phyloP scores from a whole-genome alignment of 2,329 filamentous ascomycete genomes.

The Amesomyces nigricolor region DNA sequence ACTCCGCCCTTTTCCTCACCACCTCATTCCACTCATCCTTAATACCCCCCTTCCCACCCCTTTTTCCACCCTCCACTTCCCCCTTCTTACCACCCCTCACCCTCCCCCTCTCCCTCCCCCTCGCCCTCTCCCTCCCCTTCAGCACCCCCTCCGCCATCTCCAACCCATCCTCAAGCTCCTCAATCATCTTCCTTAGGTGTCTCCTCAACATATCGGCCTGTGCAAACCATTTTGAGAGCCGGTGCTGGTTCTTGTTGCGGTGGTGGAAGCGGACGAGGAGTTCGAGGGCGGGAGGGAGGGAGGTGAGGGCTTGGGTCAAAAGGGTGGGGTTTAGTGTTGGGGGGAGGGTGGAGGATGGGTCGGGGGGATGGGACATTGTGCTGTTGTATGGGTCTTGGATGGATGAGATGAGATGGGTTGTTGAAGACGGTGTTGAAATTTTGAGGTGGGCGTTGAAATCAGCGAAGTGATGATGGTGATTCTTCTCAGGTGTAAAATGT shows the following conservation, averaged over 20 bases:
- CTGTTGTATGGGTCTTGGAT: neutral
- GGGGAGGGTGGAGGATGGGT: neutral
- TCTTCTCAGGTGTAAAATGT: too few species aligned
- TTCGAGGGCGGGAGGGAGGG: constrained; percentile 39
- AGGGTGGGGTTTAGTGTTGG: neutral
- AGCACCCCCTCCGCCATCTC: constrained; percentile 4
- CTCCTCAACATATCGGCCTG: constrained; percentile 68
- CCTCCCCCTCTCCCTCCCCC: constrained; percentile 15
- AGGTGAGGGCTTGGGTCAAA: constrained; percentile 5
- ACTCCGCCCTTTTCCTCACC: constrained; percentile 30
- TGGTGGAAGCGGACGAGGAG: constrained; percentile 69
- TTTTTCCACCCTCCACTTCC: neutral
- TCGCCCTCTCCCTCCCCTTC: neutral
- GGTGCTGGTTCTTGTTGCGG: constrained; percentile 90
- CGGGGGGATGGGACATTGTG: neutral
- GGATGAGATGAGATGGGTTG: too few species aligned
- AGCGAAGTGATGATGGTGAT: too few species aligned
- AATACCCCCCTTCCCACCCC: neutral
- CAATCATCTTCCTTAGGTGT: constrained; percentile 49
- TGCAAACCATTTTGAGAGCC: constrained; percentile 71
- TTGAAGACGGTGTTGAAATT: too few species aligned
- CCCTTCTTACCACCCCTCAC: neutral
- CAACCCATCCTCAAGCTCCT: constrained; percentile 24
- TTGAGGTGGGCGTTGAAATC: too few species aligned
- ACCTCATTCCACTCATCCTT: constrained; percentile 6